Percentiles rank a stretch among this genome's conserved stretches.
These are phyloP conservation scores for Lactuca saligna DNA, from an alignment of 129 eudicot species.

Conservation along the genomic window DNA sequence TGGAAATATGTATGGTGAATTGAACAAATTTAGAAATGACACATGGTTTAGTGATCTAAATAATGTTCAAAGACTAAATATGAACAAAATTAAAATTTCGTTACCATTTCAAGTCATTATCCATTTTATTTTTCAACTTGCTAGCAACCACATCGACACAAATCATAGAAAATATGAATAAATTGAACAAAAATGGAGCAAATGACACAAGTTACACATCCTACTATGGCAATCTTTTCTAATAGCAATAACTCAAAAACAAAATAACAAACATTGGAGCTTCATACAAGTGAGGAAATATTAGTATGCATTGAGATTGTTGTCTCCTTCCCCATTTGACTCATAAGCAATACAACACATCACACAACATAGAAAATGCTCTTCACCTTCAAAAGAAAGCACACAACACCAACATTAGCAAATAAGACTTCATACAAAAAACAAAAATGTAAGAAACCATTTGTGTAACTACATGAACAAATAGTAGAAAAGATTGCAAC, in stretches of 20 bases:
- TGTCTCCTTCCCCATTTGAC: constrained; percentile 21
- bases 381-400: constrained; percentile 13
- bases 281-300: constrained; percentile 29
- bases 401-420: constrained; percentile 12
- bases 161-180: background rate
- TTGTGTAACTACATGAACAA: background rate
- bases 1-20: too few relatives aligned
- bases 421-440: background rate
- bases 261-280: constrained; percentile 15
- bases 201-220: constrained; percentile 1
- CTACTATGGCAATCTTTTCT: constrained; percentile 12
- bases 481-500: background rate
- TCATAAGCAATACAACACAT: constrained; percentile 28
- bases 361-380: constrained; percentile 6
- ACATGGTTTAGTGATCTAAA: background rate
- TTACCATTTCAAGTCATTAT: too few relatives aligned
- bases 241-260: constrained; percentile 11
- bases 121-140: background rate
- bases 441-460: background rate
- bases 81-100: too few relatives aligned
- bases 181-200: background rate
- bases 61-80: background rate
- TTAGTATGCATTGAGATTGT: background rate
- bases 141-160: background rate
- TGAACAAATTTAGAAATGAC: constrained; percentile 7